Conservation (phyloP, 164 flowering plant species). For the Vitis cinerea region DNA sequence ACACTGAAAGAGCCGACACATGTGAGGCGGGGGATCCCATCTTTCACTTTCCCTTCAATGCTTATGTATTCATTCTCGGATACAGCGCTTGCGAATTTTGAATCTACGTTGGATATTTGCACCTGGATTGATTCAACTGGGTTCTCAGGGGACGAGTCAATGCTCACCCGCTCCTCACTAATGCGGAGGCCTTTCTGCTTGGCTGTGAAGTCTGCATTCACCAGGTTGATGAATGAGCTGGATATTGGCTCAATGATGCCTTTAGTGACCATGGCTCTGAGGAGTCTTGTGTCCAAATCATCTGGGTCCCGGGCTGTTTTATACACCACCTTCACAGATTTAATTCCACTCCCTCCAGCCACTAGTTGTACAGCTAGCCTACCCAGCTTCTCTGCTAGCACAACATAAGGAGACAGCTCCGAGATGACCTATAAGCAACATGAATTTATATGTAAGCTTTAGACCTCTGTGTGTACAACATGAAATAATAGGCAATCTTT, state of each 20-base stretch:
- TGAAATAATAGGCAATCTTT: background rate
- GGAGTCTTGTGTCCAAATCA: constrained; percentile 60
- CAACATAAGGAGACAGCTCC: constrained; percentile 47
- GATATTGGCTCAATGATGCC: constrained; percentile 64
- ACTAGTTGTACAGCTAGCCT: constrained; percentile 53
- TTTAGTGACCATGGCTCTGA: constrained; percentile 62
- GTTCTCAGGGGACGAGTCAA: constrained; percentile 34
- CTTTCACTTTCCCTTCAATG: constrained; percentile 46
- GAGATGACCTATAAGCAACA: constrained; percentile 34
- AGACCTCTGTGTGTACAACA: no score
- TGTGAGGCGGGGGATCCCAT: constrained; percentile 40
- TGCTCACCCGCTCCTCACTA: constrained; percentile 38
- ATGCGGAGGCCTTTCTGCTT: constrained; percentile 56
- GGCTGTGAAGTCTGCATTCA: constrained; percentile 61
- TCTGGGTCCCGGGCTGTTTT: constrained; percentile 46
- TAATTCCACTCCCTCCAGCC: constrained; percentile 49
- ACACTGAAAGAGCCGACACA: constrained; percentile 37
- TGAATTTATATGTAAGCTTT: no score
- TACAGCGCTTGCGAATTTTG: constrained; percentile 45
- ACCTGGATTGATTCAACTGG: constrained; percentile 51
- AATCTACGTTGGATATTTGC: constrained; percentile 34
- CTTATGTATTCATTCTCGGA: constrained; percentile 32
- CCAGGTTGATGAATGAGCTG: constrained; percentile 37
- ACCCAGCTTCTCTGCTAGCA: constrained; percentile 56
- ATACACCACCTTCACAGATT: constrained; percentile 42